Base-by-base conservation (phyloP, 805 yeast genomes). In the Starmerella sp. region DNA sequence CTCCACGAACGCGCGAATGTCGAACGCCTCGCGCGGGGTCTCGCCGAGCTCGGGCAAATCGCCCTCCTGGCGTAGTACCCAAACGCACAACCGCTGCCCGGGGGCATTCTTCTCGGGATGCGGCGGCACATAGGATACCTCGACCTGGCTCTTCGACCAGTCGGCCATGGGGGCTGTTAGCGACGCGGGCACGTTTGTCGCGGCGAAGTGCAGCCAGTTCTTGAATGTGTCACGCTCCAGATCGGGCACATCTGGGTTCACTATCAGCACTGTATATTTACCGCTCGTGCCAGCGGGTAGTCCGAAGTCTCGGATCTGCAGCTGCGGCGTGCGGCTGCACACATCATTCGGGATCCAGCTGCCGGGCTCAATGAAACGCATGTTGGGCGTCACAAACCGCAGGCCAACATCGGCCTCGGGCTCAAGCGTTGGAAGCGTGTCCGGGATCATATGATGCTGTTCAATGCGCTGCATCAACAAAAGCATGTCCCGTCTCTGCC, bases 241-340 rank as follows among this genome's bases (percentile, higher is more conserved):
- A 65, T 89, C 89, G 14, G 97, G 96, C 46, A 82, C 80, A 69
- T 93, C 98, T 15, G 97, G 96, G 67, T 91, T 90, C 31, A 93
- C 93, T 49, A 93, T 71, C 46, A 91, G 67, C 8, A 90, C 75
- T 0, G 97, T 80, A 71, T 88, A 93, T 54, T 79, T 71, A n/a
- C 61, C 65, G 5, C 74, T 71, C 17, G 38, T 31, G 17, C 52
- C 57, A 31, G 73, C 71, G 17, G 74, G 64, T 28, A 64, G 60
- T 13, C 79, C 87, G 64, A 80, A 90, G 66, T 86, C 93, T 62
- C 83, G 83, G 49, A 91, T 75, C 66, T 80, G 77, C 54, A 91
- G 73, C 28, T 80, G 76, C n/a, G 97, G 97, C 13, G 88, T 85
- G 61, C 79, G 78, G 35, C 77, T 68, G 2, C 90, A 87, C 14